These are phyloP conservation scores for Triticum timopheevii DNA, from an alignment of 176 grass and related monocot species.

Conservation along the genomic window DNA sequence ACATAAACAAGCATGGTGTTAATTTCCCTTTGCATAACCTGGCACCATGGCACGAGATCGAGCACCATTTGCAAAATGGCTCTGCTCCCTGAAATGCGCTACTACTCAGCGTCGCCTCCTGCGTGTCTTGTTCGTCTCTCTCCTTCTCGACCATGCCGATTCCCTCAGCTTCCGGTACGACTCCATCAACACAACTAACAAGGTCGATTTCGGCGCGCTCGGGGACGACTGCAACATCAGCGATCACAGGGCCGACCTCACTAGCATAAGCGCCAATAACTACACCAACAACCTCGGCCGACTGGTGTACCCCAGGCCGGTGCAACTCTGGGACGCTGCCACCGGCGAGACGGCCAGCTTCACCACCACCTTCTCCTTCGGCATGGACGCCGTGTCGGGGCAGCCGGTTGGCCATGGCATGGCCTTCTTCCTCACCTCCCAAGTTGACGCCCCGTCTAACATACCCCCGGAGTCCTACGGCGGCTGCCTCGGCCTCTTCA, in stretches of 20 bases:
- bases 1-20: no score
- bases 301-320: background rate
- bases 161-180: background rate
- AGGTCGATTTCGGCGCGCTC: background rate
- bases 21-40: no score
- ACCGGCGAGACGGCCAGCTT: background rate
- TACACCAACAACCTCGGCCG: background rate
- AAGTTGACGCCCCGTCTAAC: background rate
- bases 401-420: conserved; percentile 16
- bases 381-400: background rate
- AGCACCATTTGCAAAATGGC: background rate
- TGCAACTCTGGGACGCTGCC: background rate
- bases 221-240: background rate
- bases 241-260: background rate
- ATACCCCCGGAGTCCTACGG: background rate
- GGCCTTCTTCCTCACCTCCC: conserved; percentile 30
- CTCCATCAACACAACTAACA: background rate
- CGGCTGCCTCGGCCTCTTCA: conserved; percentile 24
- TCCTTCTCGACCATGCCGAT: background rate
- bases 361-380: conserved; percentile 6
- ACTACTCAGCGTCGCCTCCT: background rate
- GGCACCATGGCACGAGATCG: background rate
- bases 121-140: background rate
- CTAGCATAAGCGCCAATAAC: background rate
- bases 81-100: background rate